phyloP scores from a whole-genome alignment of 2,329 filamentous ascomycete genomes.

The Raffaelea albimanens region DNA sequence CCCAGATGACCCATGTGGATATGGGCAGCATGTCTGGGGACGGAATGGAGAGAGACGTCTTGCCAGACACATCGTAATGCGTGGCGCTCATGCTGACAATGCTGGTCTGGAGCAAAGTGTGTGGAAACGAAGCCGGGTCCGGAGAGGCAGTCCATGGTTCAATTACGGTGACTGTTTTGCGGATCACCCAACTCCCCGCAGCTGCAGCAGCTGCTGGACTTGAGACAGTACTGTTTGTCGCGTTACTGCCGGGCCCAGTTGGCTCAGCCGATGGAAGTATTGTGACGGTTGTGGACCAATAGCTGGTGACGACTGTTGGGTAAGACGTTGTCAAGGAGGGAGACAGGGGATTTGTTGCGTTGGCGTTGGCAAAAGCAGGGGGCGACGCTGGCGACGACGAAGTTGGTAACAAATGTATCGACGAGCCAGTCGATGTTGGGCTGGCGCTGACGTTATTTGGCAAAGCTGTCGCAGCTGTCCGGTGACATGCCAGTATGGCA shows the following conservation, averaged over 20 bases:
- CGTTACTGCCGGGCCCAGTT: background rate
- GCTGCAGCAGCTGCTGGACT: background rate
- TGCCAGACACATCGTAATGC: background rate
- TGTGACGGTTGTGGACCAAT: background rate
- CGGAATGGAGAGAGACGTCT: background rate
- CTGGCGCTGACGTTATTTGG: too few relatives aligned
- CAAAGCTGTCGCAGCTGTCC: too few relatives aligned
- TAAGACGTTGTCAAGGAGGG: background rate
- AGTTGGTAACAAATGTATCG: too few relatives aligned
- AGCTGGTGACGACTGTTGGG: slow-evolving; percentile 1
- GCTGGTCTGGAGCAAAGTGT: background rate
- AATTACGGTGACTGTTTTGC: background rate
- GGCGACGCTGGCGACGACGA: too few relatives aligned
- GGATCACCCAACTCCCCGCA: background rate
- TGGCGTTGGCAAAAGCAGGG: too few relatives aligned
- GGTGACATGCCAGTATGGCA: too few relatives aligned
- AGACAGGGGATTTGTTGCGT: too few relatives aligned
- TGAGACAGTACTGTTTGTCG: too few relatives aligned
- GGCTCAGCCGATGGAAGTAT: background rate
- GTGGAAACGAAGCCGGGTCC: background rate
- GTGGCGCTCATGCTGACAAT: background rate
- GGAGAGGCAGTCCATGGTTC: slow-evolving; percentile 2
- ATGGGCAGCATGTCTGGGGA: background rate
- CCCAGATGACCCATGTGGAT: slow-evolving; percentile 1
- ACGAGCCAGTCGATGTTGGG: too few relatives aligned